Evolutionary conservation across 139 green algal genomes (phyloP).

Genomic region (Dunaliella sp.): DNA sequence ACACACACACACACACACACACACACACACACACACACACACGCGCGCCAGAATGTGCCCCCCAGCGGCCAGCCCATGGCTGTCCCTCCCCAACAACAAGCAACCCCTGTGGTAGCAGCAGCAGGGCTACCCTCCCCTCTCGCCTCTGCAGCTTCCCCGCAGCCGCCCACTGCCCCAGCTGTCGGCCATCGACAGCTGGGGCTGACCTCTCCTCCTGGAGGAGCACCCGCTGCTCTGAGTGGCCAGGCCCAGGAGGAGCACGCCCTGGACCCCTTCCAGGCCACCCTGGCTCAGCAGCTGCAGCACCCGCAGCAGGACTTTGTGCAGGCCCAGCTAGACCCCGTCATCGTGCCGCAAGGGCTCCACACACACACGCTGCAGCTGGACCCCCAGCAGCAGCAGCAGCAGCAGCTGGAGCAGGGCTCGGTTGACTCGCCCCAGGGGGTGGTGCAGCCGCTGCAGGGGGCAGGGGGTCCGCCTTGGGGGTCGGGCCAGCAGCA

Average conservation of each 20-base stretch:
- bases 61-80: background rate
- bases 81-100: too few species aligned
- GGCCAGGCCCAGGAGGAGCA: too few species aligned
- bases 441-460: constrained; percentile 13
- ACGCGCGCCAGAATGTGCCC: background rate
- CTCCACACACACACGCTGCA: background rate
- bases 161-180: too few species aligned
- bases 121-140: too few species aligned
- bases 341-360: background rate
- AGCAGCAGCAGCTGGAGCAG: constrained; percentile 12
- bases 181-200: too few species aligned
- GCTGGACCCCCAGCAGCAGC: constrained; percentile 20
- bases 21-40: too few species aligned
- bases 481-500: background rate
- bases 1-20: too few species aligned
- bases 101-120: too few species aligned
- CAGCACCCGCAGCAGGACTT: background rate
- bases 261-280: background rate
- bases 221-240: too few species aligned
- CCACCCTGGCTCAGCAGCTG: background rate
- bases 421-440: background rate
- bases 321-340: background rate
- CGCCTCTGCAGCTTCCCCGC: too few species aligned
- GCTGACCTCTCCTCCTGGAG: too few species aligned
- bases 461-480: background rate